Base-by-base conservation (phyloP, 805 yeast genomes). In the Ascoidea tarda region DNA sequence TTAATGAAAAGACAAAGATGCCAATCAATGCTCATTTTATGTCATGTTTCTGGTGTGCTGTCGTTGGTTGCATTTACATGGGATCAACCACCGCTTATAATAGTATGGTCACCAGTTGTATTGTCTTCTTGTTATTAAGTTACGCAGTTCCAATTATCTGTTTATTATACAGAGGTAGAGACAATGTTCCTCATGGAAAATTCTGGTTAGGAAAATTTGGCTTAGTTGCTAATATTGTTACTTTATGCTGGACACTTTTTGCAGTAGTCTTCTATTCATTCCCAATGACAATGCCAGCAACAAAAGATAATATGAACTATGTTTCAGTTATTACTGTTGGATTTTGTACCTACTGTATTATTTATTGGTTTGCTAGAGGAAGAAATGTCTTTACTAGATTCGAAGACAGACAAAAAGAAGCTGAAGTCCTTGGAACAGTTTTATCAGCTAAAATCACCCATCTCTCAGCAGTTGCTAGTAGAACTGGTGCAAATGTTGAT, bases 11-110 rank as follows among this genome's bases (percentile, higher is more conserved):
- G 48, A 64, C 76, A 5, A 77, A 75, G 28, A 71, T 77, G n/a
- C 87, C 87, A 12, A 66, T 80, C 16, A 71, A 74, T 58, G 84
- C 86, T 1, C 81, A 79, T 57, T 50, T 79, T 28, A 68, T 80
- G 68, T 77, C 82, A 14, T 71, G 77, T 54, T 64, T 66, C 32
- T 70, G 78, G 70, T 70, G 74, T 61, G 78, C 77, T 5, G 64
- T 78, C 28, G 69, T 79, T 55, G 83, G 84, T 5, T 75, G 82
- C 64, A 72, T 82, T 51, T 81, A 79, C 60, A 67, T 82, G 69
- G 87, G 80, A 3, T 81, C 87, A 5, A 70, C 78, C 28, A 76
- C 85, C 0, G 87, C 88, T 6, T 82, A 78, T 63, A 79, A 79
- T 60, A 77, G 87, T 21, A 73, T 82, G 69, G 77, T 79, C 32